phyloP scores from a whole-genome alignment of 2,329 filamentous ascomycete genomes.

The Fusarium tricinctum region DNA sequence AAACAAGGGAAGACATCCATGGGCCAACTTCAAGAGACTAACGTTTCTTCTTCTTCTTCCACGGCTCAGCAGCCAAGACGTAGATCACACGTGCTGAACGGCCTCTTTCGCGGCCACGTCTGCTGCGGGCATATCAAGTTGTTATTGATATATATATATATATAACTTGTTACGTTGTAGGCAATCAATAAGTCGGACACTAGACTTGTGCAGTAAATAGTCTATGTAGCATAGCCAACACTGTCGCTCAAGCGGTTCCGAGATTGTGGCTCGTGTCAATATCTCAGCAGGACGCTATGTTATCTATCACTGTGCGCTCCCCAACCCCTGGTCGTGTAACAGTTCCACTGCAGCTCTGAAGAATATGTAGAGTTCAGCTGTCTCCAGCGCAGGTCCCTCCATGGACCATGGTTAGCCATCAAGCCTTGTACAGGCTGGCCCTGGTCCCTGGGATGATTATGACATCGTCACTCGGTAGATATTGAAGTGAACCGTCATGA shows the following conservation, averaged over 20 bases:
- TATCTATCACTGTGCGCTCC: slow-evolving; percentile 4
- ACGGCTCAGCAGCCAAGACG: slow-evolving; percentile 37
- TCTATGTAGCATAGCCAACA: background rate
- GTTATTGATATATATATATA: background rate
- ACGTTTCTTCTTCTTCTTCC: slow-evolving; percentile 20
- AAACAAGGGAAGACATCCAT: slow-evolving; percentile 12
- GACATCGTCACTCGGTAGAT: slow-evolving; percentile 13
- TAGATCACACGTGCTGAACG: slow-evolving; percentile 46
- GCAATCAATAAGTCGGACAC: background rate
- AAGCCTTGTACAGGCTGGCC: too few relatives aligned
- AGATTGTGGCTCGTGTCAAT: slow-evolving; percentile 34
- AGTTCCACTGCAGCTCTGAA: slow-evolving; percentile 24
- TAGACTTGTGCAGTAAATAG: background rate
- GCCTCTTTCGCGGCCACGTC: slow-evolving; percentile 22
- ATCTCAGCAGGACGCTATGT: slow-evolving; percentile 6
- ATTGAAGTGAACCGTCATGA: slow-evolving; percentile 3
- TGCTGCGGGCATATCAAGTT: slow-evolving; percentile 1
- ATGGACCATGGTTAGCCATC: too few relatives aligned
- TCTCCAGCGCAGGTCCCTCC: too few relatives aligned
- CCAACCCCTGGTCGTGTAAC: slow-evolving; percentile 38
- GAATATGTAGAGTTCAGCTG: slow-evolving; percentile 8
- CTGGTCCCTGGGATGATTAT: slow-evolving; percentile 1
- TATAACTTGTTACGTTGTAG: background rate
- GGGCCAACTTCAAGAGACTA: slow-evolving; percentile 18
- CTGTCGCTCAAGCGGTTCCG: slow-evolving; percentile 25